Percentiles rank a stretch among this genome's conserved stretches.
These are phyloP conservation scores for Keithomyces neogunnii DNA, from an alignment of 2,329 filamentous ascomycete genomes.

Conservation along the genomic window DNA sequence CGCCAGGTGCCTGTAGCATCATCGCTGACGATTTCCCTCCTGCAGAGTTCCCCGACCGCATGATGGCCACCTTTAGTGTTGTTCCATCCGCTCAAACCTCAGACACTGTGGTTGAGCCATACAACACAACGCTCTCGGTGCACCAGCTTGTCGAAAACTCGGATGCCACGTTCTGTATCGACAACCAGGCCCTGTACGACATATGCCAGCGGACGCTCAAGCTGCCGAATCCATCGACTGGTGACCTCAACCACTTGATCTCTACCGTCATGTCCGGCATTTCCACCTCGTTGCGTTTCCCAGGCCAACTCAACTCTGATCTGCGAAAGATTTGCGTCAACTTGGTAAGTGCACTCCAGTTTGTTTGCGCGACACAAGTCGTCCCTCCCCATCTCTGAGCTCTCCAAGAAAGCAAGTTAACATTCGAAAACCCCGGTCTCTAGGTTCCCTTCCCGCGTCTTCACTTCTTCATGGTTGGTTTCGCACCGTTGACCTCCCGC, in stretches of 20 bases:
- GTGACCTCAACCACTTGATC: constrained; percentile 98
- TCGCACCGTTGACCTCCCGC: constrained; percentile 87
- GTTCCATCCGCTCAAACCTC: constrained; percentile 98
- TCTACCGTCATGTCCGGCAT: constrained; percentile 99
- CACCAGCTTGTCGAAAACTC: constrained; percentile 99
- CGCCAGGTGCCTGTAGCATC: background rate
- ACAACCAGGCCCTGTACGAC: constrained; percentile 99
- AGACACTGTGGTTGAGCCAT: constrained; percentile 98
- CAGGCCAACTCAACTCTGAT: constrained; percentile 98
- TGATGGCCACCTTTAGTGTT: constrained; percentile 99
- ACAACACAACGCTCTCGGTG: constrained; percentile 97
- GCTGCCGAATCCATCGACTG: constrained; percentile 96
- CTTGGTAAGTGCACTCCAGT: constrained; percentile 41
- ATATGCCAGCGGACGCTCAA: constrained; percentile 99
- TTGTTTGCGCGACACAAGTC: background rate
- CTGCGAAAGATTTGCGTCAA: constrained; percentile 98
- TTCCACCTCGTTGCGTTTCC: constrained; percentile 97
- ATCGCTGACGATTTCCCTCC: background rate
- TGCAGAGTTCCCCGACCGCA: constrained; percentile 90
- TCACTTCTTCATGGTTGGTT: constrained; percentile 99
- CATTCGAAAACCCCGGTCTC: background rate
- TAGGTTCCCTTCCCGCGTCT: constrained; percentile 97
- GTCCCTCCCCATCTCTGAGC: too few species aligned
- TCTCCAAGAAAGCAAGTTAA: background rate
- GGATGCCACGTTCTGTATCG: constrained; percentile 99